Percentiles rank a stretch among this genome's conserved stretches.
phyloP scores from a whole-genome alignment of 2,329 filamentous ascomycete species.

The Cytospora chrysosperma region DNA sequence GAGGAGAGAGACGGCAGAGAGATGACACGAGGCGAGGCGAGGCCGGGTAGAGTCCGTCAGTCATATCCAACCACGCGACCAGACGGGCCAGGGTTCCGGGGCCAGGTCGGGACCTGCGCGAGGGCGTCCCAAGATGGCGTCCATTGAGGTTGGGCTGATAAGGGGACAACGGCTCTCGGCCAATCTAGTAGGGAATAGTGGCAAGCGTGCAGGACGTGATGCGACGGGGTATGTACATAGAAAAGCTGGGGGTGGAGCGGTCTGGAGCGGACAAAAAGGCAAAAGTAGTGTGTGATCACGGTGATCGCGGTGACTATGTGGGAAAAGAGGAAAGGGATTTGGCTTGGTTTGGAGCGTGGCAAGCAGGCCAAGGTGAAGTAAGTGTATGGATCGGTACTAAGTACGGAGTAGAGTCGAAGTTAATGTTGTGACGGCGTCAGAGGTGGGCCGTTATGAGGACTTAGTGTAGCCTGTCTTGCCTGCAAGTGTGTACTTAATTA shows the following conservation, averaged over 20 bases:
- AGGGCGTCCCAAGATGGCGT: background rate
- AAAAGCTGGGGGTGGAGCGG: background rate
- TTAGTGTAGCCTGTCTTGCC: too few species aligned
- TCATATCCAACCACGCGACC: background rate
- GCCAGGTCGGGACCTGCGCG: background rate
- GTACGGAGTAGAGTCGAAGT: too few species aligned
- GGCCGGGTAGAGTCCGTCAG: background rate
- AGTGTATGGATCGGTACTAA: too few species aligned
- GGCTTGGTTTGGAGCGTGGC: too few species aligned
- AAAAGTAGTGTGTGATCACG: background rate
- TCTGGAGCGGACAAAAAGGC: background rate
- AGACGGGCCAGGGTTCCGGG: background rate
- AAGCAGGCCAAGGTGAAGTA: background rate
- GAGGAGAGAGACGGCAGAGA: background rate
- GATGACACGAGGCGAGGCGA: background rate
- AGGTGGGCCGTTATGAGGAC: background rate
- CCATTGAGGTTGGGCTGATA: background rate
- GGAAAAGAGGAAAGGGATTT: background rate
- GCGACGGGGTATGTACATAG: too few species aligned
- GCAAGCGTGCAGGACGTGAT: background rate
- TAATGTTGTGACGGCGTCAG: background rate
- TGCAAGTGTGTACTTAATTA: too few species aligned
- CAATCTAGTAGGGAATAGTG: background rate
- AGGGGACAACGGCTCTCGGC: background rate
- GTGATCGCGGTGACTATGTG: too few species aligned